A percentile compares a stretch with the other conserved stretches of the same genome.
phyloP scores from a whole-genome alignment of 208 protist genomes.

The Acanthamoeba lenticulata region DNA sequence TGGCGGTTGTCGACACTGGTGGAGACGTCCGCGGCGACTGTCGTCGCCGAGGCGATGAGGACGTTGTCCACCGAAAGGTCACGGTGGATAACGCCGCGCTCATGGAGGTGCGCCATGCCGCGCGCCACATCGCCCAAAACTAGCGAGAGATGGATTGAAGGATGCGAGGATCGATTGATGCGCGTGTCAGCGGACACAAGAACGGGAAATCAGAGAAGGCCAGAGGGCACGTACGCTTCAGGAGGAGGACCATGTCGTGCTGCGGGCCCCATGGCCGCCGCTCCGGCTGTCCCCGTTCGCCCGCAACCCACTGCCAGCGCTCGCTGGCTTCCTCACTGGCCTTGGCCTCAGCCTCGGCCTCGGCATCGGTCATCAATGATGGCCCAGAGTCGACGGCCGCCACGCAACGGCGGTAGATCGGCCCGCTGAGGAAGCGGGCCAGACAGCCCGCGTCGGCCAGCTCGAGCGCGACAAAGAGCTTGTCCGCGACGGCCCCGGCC shows the following conservation, averaged over 20 bases:
- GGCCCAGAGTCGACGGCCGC: not conserved
- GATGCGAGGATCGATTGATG: not conserved
- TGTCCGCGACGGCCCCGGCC: not conserved
- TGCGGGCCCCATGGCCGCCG: not conserved
- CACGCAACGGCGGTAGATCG: not conserved
- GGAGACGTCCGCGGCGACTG: not conserved
- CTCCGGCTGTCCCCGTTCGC: too few relatives aligned
- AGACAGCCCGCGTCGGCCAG: not conserved
- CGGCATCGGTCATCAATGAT: not conserved
- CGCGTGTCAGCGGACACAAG: not conserved
- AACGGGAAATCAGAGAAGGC: not conserved
- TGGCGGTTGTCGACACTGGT: not conserved
- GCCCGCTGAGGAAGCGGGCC: conserved; percentile 49
- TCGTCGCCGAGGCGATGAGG: not conserved
- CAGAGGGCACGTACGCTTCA: not conserved
- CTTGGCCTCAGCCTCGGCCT: not conserved
- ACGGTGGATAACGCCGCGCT: conserved; percentile 21
- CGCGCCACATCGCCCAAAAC: conserved; percentile 21
- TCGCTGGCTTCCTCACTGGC: not conserved
- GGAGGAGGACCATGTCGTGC: conserved; percentile 7
- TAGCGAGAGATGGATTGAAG: not conserved
- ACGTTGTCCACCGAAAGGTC: conserved; percentile 64
- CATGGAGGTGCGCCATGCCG: conserved; percentile 29
- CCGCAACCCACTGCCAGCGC: not conserved
- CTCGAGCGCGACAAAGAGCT: conserved; percentile 54